Evolutionary conservation across 352 stramenopile species (phyloP).

Genomic region (Pythium guiyangense): DNA sequence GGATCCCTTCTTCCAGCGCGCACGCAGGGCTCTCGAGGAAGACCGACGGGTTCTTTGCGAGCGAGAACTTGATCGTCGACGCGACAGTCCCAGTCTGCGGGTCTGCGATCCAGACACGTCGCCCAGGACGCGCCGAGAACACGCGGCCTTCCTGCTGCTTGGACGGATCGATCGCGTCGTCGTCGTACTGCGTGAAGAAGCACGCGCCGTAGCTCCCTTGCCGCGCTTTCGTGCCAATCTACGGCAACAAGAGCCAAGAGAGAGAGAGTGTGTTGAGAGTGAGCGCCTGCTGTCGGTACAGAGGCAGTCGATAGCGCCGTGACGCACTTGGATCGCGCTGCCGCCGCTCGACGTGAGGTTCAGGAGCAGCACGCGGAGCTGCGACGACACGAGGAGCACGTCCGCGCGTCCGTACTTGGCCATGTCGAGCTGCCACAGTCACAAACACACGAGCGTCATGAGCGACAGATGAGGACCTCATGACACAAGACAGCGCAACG

Average conservation of each 20-base stretch:
- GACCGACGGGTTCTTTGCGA: slow-evolving; percentile 53
- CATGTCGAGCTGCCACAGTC: slow-evolving; percentile 69
- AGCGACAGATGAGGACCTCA: too few species aligned
- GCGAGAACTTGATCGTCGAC: slow-evolving; percentile 79
- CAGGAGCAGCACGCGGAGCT: slow-evolving; percentile 71
- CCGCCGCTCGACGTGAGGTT: slow-evolving; percentile 67
- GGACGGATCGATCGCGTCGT: slow-evolving; percentile 50
- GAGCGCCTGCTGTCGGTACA: too few species aligned
- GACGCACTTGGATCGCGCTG: slow-evolving; percentile 55
- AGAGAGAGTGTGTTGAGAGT: too few species aligned
- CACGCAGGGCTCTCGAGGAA: slow-evolving; percentile 62
- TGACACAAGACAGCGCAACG: not conserved
- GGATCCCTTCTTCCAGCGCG: slow-evolving; percentile 53
- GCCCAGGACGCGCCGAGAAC: slow-evolving; percentile 76
- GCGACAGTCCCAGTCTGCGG: slow-evolving; percentile 71
- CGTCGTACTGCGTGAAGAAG: slow-evolving; percentile 65
- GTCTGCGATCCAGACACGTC: slow-evolving; percentile 79
- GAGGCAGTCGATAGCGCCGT: too few species aligned
- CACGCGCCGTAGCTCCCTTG: slow-evolving; percentile 82
- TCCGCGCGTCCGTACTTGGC: slow-evolving; percentile 44
- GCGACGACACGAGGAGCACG: slow-evolving; percentile 82
- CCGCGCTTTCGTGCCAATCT: slow-evolving; percentile 80
- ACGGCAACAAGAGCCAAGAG: too few species aligned
- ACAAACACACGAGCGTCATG: too few species aligned
- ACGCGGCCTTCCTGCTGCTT: slow-evolving; percentile 66